Evolutionary conservation across 257 asterid genomes (phyloP), one percentile per base, ranked within the genome.

Genomic region (Lavandula angustifolia): DNA sequence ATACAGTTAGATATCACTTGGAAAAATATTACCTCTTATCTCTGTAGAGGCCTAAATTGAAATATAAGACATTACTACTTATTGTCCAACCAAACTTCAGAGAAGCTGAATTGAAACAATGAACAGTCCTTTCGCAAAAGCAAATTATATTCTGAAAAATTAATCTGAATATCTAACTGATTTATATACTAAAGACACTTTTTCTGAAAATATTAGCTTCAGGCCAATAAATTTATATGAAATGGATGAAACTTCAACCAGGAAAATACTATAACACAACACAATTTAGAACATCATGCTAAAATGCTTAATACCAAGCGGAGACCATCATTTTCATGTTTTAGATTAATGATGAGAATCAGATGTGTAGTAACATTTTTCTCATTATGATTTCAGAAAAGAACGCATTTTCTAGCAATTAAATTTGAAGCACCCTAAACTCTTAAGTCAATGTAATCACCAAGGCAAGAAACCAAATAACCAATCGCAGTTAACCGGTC

Each of bases 321-420:
- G 18, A 27, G 50, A 46, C 22, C 50, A 22, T 2, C 27, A 22
- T 22, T 22, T 22, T 22, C 27, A 22, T 22, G 2, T 46, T 44
- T 53, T 9, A 37, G 13, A 16, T 7, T n/a, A 40, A 7, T 57
- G 14, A 50, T 46, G 12, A 12, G 22, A 18, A 12, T 32, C 38
- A 67, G 29, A 34, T 14, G 12, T 48, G 13, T 12, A 40, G 37
- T n/a, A 10, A 41, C 2, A 37, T 4, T 44, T 29, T 7, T 27
- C 38, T 38, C 22, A 43, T 48, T 35, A 11, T 31, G 51, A 58
- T 44, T 60, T 76, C 33, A 66, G 11, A 40, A 10, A 18, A 43
- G 34, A 35, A 29, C 32, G 22, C 3, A 31, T 51, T 32, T 67
- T 62, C 61, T 43, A 66, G 27, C 54, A 42, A 27, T 55, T 54